Conservation (phyloP, 179 eudicot species). For the Pouteria campechiana region DNA sequence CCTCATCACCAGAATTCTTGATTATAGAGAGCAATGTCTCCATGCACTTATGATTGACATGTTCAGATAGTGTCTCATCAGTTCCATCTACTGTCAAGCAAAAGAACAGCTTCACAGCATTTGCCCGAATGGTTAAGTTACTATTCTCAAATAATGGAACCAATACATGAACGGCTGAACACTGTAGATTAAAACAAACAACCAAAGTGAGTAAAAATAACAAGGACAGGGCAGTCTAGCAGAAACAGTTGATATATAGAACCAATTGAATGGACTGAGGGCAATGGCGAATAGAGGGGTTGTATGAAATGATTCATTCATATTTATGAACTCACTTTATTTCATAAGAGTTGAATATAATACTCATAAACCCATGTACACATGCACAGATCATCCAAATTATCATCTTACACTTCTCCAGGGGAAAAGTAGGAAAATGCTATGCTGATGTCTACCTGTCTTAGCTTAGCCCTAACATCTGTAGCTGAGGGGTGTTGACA, state of each 20-base stretch:
- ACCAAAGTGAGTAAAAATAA: no score
- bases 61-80: conserved; percentile 10
- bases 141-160: conserved; percentile 18
- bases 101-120: conserved; percentile 24
- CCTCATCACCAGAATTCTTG: conserved; percentile 15
- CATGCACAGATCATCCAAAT: no score
- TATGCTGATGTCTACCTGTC: conserved; percentile 19
- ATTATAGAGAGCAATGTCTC: conserved; percentile 22
- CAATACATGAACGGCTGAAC: conserved; percentile 18
- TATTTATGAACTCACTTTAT: no score
- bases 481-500: conserved; percentile 24
- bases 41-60: conserved; percentile 9
- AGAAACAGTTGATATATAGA: no score
- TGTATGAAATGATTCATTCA: no score
- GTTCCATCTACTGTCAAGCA: conserved; percentile 25
- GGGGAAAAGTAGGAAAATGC: no score
- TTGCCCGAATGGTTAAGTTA: conserved; percentile 14
- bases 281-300: no score
- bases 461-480: conserved; percentile 15
- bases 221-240: no score
- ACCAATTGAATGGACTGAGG: no score
- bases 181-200: conserved; percentile 12
- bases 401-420: no score
- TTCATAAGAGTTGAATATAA: no score
- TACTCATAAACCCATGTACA: no score